These are phyloP conservation scores for Exophiala sideris DNA, from an alignment of 2,329 filamentous ascomycete species.

Conservation along the genomic window DNA sequence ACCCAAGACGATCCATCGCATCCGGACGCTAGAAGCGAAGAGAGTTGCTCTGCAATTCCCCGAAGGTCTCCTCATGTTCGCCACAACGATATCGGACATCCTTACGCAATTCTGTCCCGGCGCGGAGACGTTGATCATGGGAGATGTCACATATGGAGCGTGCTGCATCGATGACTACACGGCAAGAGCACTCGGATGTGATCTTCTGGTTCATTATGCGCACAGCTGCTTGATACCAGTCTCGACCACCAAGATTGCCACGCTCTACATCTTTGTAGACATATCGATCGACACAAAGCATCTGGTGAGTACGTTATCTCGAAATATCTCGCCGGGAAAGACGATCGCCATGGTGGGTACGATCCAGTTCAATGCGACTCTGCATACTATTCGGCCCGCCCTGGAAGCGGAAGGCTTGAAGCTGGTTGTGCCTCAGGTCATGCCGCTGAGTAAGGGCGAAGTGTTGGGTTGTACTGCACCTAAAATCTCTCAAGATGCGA, in stretches of 20 bases:
- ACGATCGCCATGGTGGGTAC: constrained; percentile 92
- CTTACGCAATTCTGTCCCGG: constrained; percentile 89
- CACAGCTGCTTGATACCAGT: constrained; percentile 96
- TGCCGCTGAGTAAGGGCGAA: constrained; percentile 88
- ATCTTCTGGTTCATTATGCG: constrained; percentile 92
- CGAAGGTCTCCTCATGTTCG: constrained; percentile 90
- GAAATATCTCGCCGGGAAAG: constrained; percentile 82
- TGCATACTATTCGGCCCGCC: constrained; percentile 75
- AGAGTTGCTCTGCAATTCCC: constrained; percentile 95
- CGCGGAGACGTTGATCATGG: constrained; percentile 94
- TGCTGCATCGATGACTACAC: constrained; percentile 99
- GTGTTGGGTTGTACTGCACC: constrained; percentile 97
- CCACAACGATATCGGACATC: constrained; percentile 96
- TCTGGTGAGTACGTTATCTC: constrained; percentile 77
- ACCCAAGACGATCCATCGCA: constrained; percentile 94
- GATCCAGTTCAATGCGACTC: constrained; percentile 97
- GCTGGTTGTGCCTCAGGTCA: constrained; percentile 85
- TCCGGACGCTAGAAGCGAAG: constrained; percentile 73
- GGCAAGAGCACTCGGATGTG: constrained; percentile 86
- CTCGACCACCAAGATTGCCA: constrained; percentile 94
- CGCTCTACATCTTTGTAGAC: constrained; percentile 95
- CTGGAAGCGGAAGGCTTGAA: constrained; percentile 82
- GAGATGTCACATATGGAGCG: constrained; percentile 95
- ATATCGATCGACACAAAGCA: constrained; percentile 93
- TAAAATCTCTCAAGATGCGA: constrained; percentile 52